Conservation (phyloP, 305 asterid species). For the Euphrasia arctica region DNA sequence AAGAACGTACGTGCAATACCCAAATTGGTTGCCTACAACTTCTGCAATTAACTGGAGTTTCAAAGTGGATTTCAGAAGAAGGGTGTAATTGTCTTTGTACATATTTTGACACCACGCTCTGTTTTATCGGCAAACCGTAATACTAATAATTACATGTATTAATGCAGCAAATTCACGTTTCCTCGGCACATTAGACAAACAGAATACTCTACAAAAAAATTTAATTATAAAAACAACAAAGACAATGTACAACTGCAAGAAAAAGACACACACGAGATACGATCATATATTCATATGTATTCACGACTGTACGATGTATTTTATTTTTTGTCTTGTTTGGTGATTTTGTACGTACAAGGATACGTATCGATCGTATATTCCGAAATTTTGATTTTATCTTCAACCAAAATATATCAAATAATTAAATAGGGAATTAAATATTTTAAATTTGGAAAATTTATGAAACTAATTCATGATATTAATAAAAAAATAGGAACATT, state of each 20-base stretch:
- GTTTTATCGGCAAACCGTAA: too few species aligned
- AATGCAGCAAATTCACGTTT: background rate
- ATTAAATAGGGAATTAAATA: background rate
- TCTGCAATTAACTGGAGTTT: too few species aligned
- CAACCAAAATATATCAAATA: too few species aligned
- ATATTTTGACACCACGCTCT: too few species aligned
- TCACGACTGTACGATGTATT: constrained; percentile 27
- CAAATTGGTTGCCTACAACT: too few species aligned
- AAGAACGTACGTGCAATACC: too few species aligned
- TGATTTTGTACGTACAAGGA: background rate
- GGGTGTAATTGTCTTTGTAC: too few species aligned
- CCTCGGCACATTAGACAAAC: background rate
- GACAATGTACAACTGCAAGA: background rate
- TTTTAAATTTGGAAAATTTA: too few species aligned
- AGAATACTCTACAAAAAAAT: background rate
- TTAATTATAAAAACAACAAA: background rate
- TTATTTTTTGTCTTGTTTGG: constrained; percentile 10
- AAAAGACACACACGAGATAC: constrained; percentile 30
- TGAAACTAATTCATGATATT: too few species aligned
- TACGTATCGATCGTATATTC: background rate
- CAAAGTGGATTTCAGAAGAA: too few species aligned
- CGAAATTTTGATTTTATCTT: background rate
- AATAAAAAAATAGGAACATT: too few species aligned
- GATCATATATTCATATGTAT: constrained; percentile 17
- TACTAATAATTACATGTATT: too few species aligned